Conservation (phyloP, 2,329 filamentous ascomycete species). For the Botrytis fabae region DNA sequence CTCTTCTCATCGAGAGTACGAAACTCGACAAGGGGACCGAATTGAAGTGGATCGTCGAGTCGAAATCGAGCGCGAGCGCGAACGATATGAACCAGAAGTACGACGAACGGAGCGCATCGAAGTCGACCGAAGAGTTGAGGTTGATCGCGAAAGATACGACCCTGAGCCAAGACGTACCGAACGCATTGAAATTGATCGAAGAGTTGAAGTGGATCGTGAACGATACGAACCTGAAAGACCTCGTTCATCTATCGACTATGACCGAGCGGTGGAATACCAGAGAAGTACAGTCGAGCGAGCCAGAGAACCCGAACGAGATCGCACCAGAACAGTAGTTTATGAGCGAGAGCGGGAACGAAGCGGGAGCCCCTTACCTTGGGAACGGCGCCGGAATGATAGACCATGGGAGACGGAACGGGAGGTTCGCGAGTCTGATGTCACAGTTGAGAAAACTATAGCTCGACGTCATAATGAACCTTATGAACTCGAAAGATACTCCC, state of each 20-base stretch:
- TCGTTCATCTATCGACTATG: slow-evolving; percentile 32
- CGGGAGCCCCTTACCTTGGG: slow-evolving; percentile 36
- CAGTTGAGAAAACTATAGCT: slow-evolving; percentile 29
- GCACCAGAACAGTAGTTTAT: slow-evolving; percentile 42
- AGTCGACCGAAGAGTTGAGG: slow-evolving; percentile 19
- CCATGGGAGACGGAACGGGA: slow-evolving; percentile 37
- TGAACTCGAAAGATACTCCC: slow-evolving; percentile 59
- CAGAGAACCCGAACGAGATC: slow-evolving; percentile 44
- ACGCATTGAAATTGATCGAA: slow-evolving; percentile 39
- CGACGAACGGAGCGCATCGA: slow-evolving; percentile 18
- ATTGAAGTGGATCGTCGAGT: slow-evolving; percentile 40
- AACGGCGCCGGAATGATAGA: slow-evolving; percentile 33
- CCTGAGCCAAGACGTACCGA: slow-evolving; percentile 22
- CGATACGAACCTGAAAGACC: slow-evolving; percentile 34
- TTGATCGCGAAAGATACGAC: slow-evolving; percentile 14
- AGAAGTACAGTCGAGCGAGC: slow-evolving; percentile 32
- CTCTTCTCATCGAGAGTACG: slow-evolving; percentile 33
- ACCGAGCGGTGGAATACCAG: slow-evolving; percentile 31
- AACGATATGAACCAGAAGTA: slow-evolving; percentile 2
- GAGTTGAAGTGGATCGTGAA: slow-evolving; percentile 32
- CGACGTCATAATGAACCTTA: slow-evolving; percentile 39
- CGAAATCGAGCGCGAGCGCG: slow-evolving; percentile 30
- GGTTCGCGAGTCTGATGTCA: slow-evolving; percentile 29
- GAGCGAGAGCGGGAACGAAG: slow-evolving; percentile 41
- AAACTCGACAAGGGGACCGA: slow-evolving; percentile 33